These are phyloP conservation scores for Apophysomyces ossiformis DNA, from an alignment of 371 early-diverging fungal genomes.

Conservation along the genomic window DNA sequence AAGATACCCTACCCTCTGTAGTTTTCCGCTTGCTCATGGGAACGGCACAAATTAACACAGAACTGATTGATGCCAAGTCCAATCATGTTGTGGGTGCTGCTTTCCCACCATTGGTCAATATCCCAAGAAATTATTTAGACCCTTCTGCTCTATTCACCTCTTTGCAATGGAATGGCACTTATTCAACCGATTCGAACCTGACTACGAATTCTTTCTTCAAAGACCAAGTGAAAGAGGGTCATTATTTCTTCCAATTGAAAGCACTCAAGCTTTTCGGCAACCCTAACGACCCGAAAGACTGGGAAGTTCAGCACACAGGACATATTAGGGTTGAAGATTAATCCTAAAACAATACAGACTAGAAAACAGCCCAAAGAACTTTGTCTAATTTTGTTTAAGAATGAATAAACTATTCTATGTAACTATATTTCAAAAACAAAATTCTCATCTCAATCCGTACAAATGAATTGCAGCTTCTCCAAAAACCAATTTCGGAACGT, in stretches of 20 bases:
- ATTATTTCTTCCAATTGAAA: constrained; percentile 27
- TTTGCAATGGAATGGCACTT: constrained; percentile 36
- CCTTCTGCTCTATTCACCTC: background rate
- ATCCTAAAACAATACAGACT: constrained; percentile 5
- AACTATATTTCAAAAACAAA: no score
- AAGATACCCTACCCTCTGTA: constrained; percentile 17
- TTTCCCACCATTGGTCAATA: background rate
- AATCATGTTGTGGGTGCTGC: constrained; percentile 24
- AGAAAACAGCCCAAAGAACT: background rate
- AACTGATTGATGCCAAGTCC: constrained; percentile 27
- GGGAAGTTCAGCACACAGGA: constrained; percentile 31
- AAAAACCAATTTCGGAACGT: constrained; percentile 47
- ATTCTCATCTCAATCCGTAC: background rate
- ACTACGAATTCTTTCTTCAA: constrained; percentile 17
- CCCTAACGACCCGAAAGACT: constrained; percentile 31
- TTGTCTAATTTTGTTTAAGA: no score
- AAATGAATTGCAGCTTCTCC: constrained; percentile 44
- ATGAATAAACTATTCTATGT: no score
- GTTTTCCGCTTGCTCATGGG: constrained; percentile 39
- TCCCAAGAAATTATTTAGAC: background rate
- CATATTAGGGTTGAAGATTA: constrained; percentile 36
- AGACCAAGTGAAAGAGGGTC: constrained; percentile 25
- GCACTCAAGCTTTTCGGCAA: constrained; percentile 36
- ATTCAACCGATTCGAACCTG: constrained; percentile 17
- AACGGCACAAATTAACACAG: constrained; percentile 30